Base-by-base conservation (phyloP, 768 basidiomycete species). In the Leccinum ochraceum region DNA sequence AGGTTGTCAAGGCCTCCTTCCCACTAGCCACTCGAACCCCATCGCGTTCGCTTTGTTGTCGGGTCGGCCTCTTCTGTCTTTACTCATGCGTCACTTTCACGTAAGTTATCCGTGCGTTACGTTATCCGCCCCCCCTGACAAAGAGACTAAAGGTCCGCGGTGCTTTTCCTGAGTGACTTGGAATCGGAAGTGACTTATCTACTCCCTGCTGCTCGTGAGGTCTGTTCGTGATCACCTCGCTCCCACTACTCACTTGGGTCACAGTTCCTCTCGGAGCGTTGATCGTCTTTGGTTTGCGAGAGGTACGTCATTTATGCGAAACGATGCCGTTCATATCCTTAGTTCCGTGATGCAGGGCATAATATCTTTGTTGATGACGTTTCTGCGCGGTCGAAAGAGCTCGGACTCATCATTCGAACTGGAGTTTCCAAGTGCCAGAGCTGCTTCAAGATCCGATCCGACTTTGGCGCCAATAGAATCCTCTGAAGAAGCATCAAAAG, bases 181-280 rank as follows among this genome's bases (percentile, higher is more conserved):
- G 56, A 58, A 37, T 58, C 67, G 20, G 62, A 73, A 3, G 79
- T 78, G 66, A 74, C 79, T 36, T 81, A 79, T 65, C 77, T 85
- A 74, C 69, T 82, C 14, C 80, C 81, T 55, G 84, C 85, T 32
- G 74, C 79, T 14, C 62, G 84, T 86, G 60, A 67, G 82, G 60
- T 53, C 46, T 48, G 14, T 24, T 54, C 50, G 46, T 39, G 63
- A 2, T 22, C 48, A 53, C 17, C 5, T 32, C 32, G n/a, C 16
- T 48, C 11, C 7, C 39, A 9, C 14, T 22, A 20, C 60, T 65
- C 51, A 66, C 28, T 58, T 54, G 6, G 58, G 10, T 55, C 58
- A 11, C 58, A 85, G 84, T 86, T 24, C 85, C 85, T 0, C 66
- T 85, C 17, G 76, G 73, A 0, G 79, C 80, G 3, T 76, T 80